phyloP scores from a whole-genome alignment of 106 monocot species.

The Cymbidium sinense region DNA sequence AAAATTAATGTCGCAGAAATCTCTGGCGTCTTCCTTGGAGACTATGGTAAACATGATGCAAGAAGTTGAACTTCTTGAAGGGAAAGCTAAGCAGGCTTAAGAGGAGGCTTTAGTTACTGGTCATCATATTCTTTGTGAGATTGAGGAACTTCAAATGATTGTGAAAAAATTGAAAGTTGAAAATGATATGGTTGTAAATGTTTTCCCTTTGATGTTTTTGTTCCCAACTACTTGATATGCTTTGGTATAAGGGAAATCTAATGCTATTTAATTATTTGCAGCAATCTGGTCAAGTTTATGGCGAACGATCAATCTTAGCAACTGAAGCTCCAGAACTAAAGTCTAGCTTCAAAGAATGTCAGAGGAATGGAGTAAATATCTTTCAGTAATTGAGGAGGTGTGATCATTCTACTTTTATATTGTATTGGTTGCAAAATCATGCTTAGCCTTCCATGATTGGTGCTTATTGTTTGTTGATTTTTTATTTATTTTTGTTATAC shows the following conservation, averaged over 20 bases:
- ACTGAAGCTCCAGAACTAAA: slow-evolving; percentile 87
- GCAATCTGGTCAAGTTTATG: slow-evolving; percentile 87
- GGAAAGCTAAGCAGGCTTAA: slow-evolving; percentile 46
- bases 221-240: not conserved
- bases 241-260: not conserved
- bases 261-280: slow-evolving; percentile 24
- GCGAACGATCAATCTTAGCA: slow-evolving; percentile 76
- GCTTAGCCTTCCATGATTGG: not conserved
- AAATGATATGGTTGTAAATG: slow-evolving; percentile 57
- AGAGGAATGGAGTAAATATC: slow-evolving; percentile 41
- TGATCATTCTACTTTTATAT: not conserved
- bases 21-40: slow-evolving; percentile 43
- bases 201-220: slow-evolving; percentile 6
- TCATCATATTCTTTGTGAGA: slow-evolving; percentile 43
- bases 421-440: not conserved
- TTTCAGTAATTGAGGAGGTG: slow-evolving; percentile 70
- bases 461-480: not conserved
- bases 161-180: slow-evolving; percentile 52
- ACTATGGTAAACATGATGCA: slow-evolving; percentile 32
- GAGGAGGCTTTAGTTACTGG: slow-evolving; percentile 47
- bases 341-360: slow-evolving; percentile 55
- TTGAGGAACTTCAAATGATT: slow-evolving; percentile 57
- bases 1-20: slow-evolving; percentile 20
- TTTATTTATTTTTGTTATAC: not conserved
- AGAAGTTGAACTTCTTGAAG: slow-evolving; percentile 45